These are phyloP conservation scores for Sarocladium brachiariae DNA, from an alignment of 2,329 filamentous ascomycete species.

Conservation along the genomic window DNA sequence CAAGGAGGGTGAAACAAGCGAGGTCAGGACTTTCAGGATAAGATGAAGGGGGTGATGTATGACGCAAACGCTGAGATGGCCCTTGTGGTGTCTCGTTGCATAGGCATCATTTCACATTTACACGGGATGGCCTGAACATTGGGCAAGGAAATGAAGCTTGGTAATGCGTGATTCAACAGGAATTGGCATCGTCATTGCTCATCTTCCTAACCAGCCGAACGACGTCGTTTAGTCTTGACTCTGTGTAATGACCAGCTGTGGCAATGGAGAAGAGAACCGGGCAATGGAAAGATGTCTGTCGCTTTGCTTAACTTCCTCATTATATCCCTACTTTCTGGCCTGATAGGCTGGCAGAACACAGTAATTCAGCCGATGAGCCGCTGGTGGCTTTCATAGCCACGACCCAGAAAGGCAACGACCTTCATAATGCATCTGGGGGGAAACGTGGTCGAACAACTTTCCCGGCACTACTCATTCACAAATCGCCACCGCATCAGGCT, in stretches of 20 bases:
- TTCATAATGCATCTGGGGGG: neutral
- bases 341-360: neutral
- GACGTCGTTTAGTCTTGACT: too few species aligned
- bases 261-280: neutral
- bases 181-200: slow-evolving; percentile 7
- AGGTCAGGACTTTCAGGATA: neutral
- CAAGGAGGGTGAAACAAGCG: slow-evolving; percentile 8
- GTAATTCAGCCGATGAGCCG: slow-evolving; percentile 7
- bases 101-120: too few species aligned
- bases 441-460: neutral
- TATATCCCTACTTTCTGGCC: neutral
- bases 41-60: neutral
- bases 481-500: slow-evolving; percentile 1
- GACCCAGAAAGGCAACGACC: neutral
- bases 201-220: too few species aligned
- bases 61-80: neutral
- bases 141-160: neutral
- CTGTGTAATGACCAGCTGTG: too few species aligned
- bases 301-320: neutral
- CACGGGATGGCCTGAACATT: too few species aligned
- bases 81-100: too few species aligned
- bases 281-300: neutral
- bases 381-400: slow-evolving; percentile 2
- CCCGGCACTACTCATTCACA: neutral
- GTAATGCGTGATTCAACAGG: neutral